Conservation (phyloP, 2,329 filamentous ascomycete genomes). For the Phialemoniopsis sp. region DNA sequence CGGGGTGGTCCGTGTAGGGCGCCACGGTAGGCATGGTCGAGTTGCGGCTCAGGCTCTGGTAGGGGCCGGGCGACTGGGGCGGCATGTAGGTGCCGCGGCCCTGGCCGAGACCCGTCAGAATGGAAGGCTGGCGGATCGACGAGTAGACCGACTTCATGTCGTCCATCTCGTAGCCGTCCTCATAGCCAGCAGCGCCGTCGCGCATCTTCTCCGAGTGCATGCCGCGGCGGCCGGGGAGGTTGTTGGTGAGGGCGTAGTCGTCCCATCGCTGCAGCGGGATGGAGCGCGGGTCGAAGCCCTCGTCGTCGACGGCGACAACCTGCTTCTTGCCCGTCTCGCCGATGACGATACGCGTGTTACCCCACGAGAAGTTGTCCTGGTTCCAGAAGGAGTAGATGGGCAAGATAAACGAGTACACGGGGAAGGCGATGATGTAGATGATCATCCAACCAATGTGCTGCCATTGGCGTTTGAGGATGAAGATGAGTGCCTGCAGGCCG, state of each 20-base stretch:
- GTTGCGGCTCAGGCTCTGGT: conserved; percentile 34
- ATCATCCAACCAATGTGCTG: conserved; percentile 99
- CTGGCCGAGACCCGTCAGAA: conserved; percentile 77
- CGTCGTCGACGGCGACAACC: conserved; percentile 76
- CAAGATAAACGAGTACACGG: conserved; percentile 86
- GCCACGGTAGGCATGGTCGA: conserved; percentile 35
- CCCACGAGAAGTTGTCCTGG: conserved; percentile 98
- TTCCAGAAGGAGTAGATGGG: conserved; percentile 99
- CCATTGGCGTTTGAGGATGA: conserved; percentile 96
- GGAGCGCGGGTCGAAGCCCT: conserved; percentile 79
- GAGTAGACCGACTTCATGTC: conserved; percentile 97
- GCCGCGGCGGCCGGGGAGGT: conserved; percentile 85
- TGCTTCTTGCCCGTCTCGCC: conserved; percentile 90
- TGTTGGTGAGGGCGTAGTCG: conserved; percentile 84
- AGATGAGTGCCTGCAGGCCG: conserved; percentile 92
- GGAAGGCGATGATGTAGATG: conserved; percentile 94
- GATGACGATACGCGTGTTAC: conserved; percentile 95
- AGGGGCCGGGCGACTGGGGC: conserved; percentile 68
- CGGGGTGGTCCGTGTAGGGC: conserved; percentile 44
- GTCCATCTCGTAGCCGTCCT: conserved; percentile 86
- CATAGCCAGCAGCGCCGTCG: conserved; percentile 58
- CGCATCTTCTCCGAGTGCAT: conserved; percentile 55
- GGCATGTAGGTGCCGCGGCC: conserved; percentile 73
- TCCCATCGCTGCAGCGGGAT: conserved; percentile 97
- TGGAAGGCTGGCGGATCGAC: conserved; percentile 81